Evolutionary conservation across 2,329 filamentous ascomycete species (phyloP).

Genomic region (Fusarium miscanthi): DNA sequence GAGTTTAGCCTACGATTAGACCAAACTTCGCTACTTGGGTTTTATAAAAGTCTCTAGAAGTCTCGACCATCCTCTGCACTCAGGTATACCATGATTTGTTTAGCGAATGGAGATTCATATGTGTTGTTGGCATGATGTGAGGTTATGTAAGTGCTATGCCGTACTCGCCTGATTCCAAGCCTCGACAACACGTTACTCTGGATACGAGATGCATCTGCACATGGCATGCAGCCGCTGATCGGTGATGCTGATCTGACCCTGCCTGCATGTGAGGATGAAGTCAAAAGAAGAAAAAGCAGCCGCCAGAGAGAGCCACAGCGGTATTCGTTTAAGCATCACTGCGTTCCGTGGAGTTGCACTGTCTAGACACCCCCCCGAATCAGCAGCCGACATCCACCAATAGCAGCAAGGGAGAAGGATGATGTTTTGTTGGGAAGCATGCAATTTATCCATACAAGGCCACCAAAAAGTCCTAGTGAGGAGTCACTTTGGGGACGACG

Average conservation of each 20-base stretch:
- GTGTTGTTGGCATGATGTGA: constrained; percentile 1
- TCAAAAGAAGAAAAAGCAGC: neutral
- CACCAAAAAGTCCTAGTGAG: constrained; percentile 7
- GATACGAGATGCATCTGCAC: constrained; percentile 20
- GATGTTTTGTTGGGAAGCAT: neutral
- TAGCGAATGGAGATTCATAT: neutral
- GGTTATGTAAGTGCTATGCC: neutral
- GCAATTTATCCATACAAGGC: neutral
- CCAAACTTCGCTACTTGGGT: neutral
- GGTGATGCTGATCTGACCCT: constrained; percentile 12
- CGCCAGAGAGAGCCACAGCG: neutral
- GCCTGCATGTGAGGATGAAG: neutral
- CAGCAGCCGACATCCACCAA: constrained; percentile 27
- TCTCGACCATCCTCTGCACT: neutral
- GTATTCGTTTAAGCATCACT: constrained; percentile 6
- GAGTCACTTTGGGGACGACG: constrained; percentile 17
- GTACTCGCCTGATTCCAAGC: constrained; percentile 1
- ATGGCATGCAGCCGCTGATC: neutral
- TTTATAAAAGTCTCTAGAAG: neutral
- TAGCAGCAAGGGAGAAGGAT: neutral
- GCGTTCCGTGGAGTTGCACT: constrained; percentile 19
- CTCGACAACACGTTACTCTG: constrained; percentile 6
- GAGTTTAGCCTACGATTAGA: neutral
- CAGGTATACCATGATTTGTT: neutral
- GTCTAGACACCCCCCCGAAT: constrained; percentile 2